Conservation (phyloP, 441 rosid species). For the Pelargonium fulgidum region DNA sequence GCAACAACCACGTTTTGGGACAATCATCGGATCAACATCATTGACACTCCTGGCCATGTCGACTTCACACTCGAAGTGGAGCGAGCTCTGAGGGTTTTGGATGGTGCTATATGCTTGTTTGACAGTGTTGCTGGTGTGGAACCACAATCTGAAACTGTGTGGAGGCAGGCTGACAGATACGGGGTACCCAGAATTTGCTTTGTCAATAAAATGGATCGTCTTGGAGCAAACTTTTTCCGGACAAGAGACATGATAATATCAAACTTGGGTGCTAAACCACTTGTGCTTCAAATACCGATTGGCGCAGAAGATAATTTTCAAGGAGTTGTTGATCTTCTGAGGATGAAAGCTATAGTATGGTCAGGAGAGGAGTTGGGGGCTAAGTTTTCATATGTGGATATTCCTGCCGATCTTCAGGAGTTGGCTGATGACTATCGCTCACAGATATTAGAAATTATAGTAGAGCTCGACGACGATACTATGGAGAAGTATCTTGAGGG, state of each 20-base stretch:
- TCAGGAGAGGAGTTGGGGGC: slow-evolving; percentile 98
- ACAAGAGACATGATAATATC: slow-evolving; percentile 90
- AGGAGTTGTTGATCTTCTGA: slow-evolving; percentile 82
- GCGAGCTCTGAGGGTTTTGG: slow-evolving; percentile 87
- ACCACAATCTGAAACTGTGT: slow-evolving; percentile 97
- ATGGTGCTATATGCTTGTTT: slow-evolving; percentile 88
- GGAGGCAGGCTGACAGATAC: slow-evolving; percentile 98
- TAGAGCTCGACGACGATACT: slow-evolving; percentile 78
- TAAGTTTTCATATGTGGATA: slow-evolving; percentile 63
- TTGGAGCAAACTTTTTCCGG: slow-evolving; percentile 87
- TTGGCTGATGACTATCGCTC: slow-evolving; percentile 66
- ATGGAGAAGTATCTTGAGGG: slow-evolving; percentile 95
- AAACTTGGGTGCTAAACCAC: slow-evolving; percentile 90
- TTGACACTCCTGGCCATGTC: slow-evolving; percentile 94
- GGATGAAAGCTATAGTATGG: slow-evolving; percentile 85
- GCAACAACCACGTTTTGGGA: slow-evolving; percentile 93
- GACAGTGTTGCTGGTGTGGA: slow-evolving; percentile 99
- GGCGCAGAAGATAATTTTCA: slow-evolving; percentile 77
- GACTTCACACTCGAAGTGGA: slow-evolving; percentile 97
- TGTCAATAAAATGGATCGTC: slow-evolving; percentile 92
- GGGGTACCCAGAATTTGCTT: slow-evolving; percentile 97
- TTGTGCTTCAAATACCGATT: slow-evolving; percentile 79
- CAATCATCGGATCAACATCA: slow-evolving; percentile 81
- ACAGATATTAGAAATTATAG: slow-evolving; percentile 58
- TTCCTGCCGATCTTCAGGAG: slow-evolving; percentile 72